Percentiles rank a stretch among this genome's conserved stretches.
These are phyloP conservation scores for Cruciata laevipes DNA, from an alignment of 257 asterid genomes.

Conservation along the genomic window DNA sequence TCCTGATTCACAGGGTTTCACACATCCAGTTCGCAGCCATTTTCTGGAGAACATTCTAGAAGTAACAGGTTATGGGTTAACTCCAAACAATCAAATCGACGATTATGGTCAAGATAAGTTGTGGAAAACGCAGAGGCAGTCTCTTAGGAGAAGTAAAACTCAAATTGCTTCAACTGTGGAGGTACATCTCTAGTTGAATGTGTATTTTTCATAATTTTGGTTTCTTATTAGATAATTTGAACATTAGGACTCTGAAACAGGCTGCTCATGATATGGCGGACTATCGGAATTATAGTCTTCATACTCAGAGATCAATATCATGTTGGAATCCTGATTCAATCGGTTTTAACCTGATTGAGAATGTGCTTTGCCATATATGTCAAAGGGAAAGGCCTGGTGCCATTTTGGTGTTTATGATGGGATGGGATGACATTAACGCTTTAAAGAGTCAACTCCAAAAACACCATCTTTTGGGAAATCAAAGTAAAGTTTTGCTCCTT, in stretches of 20 bases:
- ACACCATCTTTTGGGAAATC: constrained; percentile 84
- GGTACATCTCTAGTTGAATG: constrained; percentile 30
- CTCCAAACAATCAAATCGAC: constrained; percentile 76
- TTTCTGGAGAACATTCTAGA: constrained; percentile 81
- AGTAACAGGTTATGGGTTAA: constrained; percentile 65
- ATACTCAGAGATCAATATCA: constrained; percentile 58
- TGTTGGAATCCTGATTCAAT: constrained; percentile 98
- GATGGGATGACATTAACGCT: constrained; percentile 98
- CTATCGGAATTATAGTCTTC: constrained; percentile 46
- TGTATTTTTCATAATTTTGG: constrained; percentile 5
- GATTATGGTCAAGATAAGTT: constrained; percentile 91
- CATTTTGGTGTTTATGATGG: constrained; percentile 90
- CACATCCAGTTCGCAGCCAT: constrained; percentile 72
- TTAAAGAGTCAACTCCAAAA: constrained; percentile 86
- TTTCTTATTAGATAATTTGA: neutral
- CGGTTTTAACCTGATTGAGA: constrained; percentile 93
- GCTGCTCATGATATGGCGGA: constrained; percentile 69
- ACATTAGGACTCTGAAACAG: constrained; percentile 42
- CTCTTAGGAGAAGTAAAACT: constrained; percentile 66
- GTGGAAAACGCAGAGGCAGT: constrained; percentile 94
- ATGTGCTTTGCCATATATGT: constrained; percentile 76
- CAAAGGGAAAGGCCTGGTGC: constrained; percentile 86
- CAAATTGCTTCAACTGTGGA: constrained; percentile 91
- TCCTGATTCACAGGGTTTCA: constrained; percentile 59
- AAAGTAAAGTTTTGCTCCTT: constrained; percentile 74